Conservation (phyloP, 2,329 filamentous ascomycete genomes). For the Magnaporthiopsis incrustans region DNA sequence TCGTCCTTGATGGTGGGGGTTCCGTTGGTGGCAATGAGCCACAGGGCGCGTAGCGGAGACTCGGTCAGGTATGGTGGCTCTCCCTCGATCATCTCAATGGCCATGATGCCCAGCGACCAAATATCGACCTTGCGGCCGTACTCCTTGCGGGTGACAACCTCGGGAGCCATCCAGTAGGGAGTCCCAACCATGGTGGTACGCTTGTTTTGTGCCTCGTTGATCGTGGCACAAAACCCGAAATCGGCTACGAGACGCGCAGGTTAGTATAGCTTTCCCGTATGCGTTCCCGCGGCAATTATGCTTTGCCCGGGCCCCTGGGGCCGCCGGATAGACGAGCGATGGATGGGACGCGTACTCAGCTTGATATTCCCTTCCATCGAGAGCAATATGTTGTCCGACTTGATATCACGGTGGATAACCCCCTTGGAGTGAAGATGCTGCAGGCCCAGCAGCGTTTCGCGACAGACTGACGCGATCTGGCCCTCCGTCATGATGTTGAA, state of each 20-base stretch:
- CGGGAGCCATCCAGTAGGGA: conserved; percentile 99
- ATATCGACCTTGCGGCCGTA: conserved; percentile 98
- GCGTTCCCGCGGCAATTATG: too few relatives aligned
- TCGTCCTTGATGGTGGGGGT: conserved; percentile 94
- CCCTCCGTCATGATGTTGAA: conserved; percentile 99
- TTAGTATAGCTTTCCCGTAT: background rate
- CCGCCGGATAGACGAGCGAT: background rate
- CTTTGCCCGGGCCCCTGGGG: background rate
- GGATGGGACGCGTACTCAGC: conserved; percentile 61
- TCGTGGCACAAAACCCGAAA: conserved; percentile 97
- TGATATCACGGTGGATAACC: conserved; percentile 97
- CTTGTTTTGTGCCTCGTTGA: conserved; percentile 95
- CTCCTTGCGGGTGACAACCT: conserved; percentile 94
- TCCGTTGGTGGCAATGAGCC: conserved; percentile 93
- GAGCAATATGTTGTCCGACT: conserved; percentile 94
- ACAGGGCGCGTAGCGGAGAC: conserved; percentile 84
- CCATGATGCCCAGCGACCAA: conserved; percentile 98
- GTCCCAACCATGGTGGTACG: conserved; percentile 98
- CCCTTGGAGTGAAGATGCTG: conserved; percentile 96
- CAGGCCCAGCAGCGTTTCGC: conserved; percentile 84
- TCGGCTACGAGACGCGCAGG: conserved; percentile 54
- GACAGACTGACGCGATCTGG: conserved; percentile 91
- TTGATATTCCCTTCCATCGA: conserved; percentile 96
- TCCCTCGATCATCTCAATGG: conserved; percentile 99
- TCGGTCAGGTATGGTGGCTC: conserved; percentile 96